Evolutionary conservation across 1,284 basidiomycete genomes (phyloP), one percentile per base, ranked within the genome.

Genomic region (Marasmius tenuissimus): DNA sequence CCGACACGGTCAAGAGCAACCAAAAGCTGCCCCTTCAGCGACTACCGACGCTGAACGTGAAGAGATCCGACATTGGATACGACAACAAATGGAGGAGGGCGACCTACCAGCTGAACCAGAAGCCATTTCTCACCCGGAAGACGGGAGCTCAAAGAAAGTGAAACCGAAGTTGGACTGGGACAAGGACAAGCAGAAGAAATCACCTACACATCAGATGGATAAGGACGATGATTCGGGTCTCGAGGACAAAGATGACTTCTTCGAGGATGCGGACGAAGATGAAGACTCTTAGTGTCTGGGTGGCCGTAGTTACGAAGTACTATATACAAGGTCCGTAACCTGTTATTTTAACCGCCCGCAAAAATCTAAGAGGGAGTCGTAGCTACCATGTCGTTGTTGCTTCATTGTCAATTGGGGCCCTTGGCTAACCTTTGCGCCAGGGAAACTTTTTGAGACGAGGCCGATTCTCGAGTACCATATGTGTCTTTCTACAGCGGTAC

Each of bases 51-150:
- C 75, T 38, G 77, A 82, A 51, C 80, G 92, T n/a, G 82, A 87
- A 55, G 85, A 87, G 68, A 71, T 94, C 34, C 82, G 89, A 20
- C 71, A 72, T 50, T 84, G 82, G 82, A 85, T 93, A 57, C 78
- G 80, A 49, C 74, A 76, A 59, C 79, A 82, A 63, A 95, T 95
- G 92, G 74, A 79, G 49, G 74, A 71, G 0, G 87, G 88, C 0
- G 83, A 86, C 65, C 68, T 94, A 57, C 80, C 83, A 22, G 61
- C 65, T 1, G 84, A 86, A 67, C 91, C 92, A 4, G 92, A 94
- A 71, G 68, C 81, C 39, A 22, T n/a, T 34, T 20, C 18, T 40
- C 35, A n/a, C 57, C 50, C 48, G 49, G 14, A 58, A 55, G 16
- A 55, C 58, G 38, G 59, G 65, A 45, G 42, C 54, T 58, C 52